A percentile compares a stretch with the other conserved stretches of the same genome.
Conservation (phyloP, 2,329 filamentous ascomycete genomes). For the Nemania sp. region DNA sequence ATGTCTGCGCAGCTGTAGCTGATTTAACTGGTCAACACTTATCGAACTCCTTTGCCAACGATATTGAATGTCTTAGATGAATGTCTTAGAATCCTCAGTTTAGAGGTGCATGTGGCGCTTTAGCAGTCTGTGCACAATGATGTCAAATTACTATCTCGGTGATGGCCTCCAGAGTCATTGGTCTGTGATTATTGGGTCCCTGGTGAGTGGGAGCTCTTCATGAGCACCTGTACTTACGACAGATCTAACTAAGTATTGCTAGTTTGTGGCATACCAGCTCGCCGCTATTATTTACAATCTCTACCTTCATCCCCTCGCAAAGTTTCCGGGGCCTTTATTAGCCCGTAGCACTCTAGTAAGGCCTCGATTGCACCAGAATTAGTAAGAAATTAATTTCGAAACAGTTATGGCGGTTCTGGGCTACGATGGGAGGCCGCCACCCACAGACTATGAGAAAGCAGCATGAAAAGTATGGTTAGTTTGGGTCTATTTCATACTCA, state of each 20-base stretch:
- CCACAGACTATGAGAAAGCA: constrained; percentile 28
- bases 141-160: background rate
- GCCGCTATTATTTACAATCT: constrained; percentile 38
- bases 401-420: constrained; percentile 39
- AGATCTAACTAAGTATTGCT: background rate
- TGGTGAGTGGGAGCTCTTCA: background rate
- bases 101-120: too few relatives aligned
- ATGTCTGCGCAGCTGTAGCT: too few relatives aligned
- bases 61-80: too few relatives aligned
- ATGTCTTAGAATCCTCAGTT: too few relatives aligned
- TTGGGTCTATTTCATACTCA: background rate
- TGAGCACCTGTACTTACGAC: background rate
- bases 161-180: background rate
- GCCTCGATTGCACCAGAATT: background rate
- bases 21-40: too few relatives aligned
- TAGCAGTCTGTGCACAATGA: too few relatives aligned
- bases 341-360: constrained; percentile 33
- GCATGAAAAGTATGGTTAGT: constrained; percentile 37
- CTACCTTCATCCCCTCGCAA: constrained; percentile 40
- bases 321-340: constrained; percentile 35
- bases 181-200: background rate
- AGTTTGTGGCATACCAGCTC: constrained; percentile 14
- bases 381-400: background rate
- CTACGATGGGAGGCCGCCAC: constrained; percentile 35
- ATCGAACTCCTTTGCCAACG: too few relatives aligned